Base-by-base conservation (phyloP, 2,329 filamentous ascomycete species). In the Aspergillus melleus region DNA sequence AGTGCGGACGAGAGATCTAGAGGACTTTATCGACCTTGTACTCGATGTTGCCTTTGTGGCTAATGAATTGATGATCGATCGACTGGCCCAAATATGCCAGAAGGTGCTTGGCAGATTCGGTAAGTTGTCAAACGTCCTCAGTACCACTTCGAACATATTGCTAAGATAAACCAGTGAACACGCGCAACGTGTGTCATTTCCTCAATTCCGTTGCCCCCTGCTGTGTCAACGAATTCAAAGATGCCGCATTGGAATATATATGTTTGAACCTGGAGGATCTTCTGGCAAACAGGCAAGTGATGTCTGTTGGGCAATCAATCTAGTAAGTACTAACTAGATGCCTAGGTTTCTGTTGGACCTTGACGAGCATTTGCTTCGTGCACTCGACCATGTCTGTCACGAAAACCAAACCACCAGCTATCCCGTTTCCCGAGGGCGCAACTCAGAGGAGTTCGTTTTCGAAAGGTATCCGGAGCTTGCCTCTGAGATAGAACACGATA, bases 11-110 rank as follows among this genome's bases (percentile, higher is more conserved):
- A 79, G 85, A 16, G 88, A 88, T 61, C 77, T 96, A 6, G 92
- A 97, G 65, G 89, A 92, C 50, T 92, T 96, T 63, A 86, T 93
- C 4, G 92, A 98, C 67, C 80, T 95, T n/a, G 84, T 97, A 9
- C 84, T 98, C 77, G 92, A 96, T 67, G 90, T 98, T 49, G 89
- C 98, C 84, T 87, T 87, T 58, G 89, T 91, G 55, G 92, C 93
- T 12, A 95, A 99, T 71, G 94, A 99, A 75, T 80, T 99, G 59
- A 97, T 99, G 93, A 84, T 99, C 51, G 92, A 97, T 72, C 85
- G 93, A 6, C 79, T 99, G 5, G 92, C 91, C 5, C 91, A 96
- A 72, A 87, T 96, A 29, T 98, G 95, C 73, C 95, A 99, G 73
- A 87, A 86, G 60, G 79, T 92, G 22, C 85, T 98, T 60, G 93